Conservation (phyloP, 2,329 filamentous ascomycete species). For the Fusarium sp. region DNA sequence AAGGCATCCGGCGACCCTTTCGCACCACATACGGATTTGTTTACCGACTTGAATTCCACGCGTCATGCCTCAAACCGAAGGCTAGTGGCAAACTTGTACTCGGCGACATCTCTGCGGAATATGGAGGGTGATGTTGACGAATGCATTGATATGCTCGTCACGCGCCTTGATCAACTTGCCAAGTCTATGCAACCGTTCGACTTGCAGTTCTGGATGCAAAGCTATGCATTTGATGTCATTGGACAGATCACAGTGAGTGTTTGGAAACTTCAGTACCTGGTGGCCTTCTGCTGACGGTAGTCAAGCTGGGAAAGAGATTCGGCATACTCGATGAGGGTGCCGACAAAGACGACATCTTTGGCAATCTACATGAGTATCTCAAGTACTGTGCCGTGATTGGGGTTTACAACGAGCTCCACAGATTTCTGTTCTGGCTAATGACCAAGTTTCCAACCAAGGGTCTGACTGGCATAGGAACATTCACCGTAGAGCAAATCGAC, state of each 20-base stretch:
- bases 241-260: constrained; percentile 10
- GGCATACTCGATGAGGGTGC: neutral
- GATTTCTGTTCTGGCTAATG: neutral
- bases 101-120: neutral
- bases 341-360: neutral
- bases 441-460: neutral
- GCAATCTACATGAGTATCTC: neutral
- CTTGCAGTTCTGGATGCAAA: constrained; percentile 19
- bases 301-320: constrained; percentile 1
- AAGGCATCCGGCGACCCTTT: neutral
- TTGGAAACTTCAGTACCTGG: too few species aligned
- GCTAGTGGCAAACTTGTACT: constrained; percentile 10
- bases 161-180: neutral
- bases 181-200: neutral
- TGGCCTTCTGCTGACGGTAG: neutral
- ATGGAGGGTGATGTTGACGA: constrained; percentile 12
- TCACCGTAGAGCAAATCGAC: neutral
- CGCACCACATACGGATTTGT: neutral
- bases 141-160: neutral
- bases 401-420: neutral
- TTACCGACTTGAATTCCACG: neutral
- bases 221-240: constrained; percentile 18
- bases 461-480: neutral
- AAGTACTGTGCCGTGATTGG: constrained; percentile 7
- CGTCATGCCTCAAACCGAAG: constrained; percentile 6